These are phyloP conservation scores for Mycotypha africana DNA, from an alignment of 371 early-diverging fungal genomes.

Conservation along the genomic window DNA sequence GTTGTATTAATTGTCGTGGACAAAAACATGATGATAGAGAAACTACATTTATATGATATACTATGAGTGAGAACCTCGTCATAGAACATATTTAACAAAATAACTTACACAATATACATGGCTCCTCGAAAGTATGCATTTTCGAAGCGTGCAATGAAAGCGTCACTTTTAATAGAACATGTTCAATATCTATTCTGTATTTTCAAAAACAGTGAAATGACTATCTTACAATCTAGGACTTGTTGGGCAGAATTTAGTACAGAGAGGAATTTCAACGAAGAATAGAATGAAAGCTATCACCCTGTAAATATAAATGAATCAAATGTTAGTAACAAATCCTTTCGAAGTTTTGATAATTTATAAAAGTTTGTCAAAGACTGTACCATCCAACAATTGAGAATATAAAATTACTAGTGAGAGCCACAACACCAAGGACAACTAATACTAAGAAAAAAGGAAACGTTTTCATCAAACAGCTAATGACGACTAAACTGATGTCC, in stretches of 20 bases:
- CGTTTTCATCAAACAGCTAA: too few species aligned
- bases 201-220: neutral
- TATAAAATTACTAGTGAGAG: constrained; percentile 20
- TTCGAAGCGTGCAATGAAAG: constrained; percentile 33
- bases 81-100: neutral
- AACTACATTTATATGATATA: constrained; percentile 6
- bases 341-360: too few species aligned
- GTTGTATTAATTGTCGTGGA: constrained; percentile 25
- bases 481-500: too few species aligned
- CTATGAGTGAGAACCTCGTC: neutral
- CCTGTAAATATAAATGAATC: constrained; percentile 6
- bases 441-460: constrained; percentile 22
- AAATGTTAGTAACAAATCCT: neutral
- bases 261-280: constrained; percentile 42
- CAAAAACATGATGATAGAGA: constrained; percentile 39
- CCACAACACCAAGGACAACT: constrained; percentile 30
- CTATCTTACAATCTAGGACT: constrained; percentile 39
- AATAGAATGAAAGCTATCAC: constrained; percentile 40
- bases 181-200: neutral
- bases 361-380: too few species aligned
- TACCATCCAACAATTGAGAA: constrained; percentile 46
- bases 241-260: constrained; percentile 42
- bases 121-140: constrained; percentile 32
- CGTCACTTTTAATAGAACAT: constrained; percentile 21
- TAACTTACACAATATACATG: constrained; percentile 30